These are phyloP conservation scores for Peribolospora baueri DNA, from an alignment of 768 basidiomycete species.

Conservation along the genomic window DNA sequence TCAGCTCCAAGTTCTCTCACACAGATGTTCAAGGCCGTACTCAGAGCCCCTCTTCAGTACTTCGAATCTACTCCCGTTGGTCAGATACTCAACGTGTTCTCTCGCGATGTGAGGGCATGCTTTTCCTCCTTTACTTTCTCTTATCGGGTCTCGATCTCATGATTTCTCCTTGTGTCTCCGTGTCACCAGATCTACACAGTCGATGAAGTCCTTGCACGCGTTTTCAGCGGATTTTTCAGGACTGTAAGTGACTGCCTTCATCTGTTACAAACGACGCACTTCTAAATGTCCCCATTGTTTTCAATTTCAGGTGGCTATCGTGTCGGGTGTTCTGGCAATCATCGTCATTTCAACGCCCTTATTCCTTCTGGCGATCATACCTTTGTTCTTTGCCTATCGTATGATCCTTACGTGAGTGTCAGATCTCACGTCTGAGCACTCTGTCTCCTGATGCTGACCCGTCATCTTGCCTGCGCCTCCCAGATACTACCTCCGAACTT, in stretches of 20 bases:
- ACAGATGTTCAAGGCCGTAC: too few relatives aligned
- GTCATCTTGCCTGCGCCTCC: background rate
- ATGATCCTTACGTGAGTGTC: conserved; percentile 5
- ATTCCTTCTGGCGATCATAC: conserved; percentile 28
- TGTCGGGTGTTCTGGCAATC: conserved; percentile 3
- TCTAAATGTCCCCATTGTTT: conserved; percentile 29
- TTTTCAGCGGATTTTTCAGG: too few relatives aligned
- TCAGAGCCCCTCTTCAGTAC: conserved; percentile 2
- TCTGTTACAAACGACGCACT: background rate
- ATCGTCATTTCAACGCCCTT: conserved; percentile 15
- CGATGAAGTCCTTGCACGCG: conserved; percentile 25
- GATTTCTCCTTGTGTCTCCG: too few relatives aligned
- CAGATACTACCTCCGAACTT: conserved; percentile 70
- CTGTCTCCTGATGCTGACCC: background rate
- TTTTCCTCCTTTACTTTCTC: too few relatives aligned
- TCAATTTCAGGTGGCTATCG: too few relatives aligned
- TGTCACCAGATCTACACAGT: conserved; percentile 21
- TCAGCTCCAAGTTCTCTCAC: too few relatives aligned
- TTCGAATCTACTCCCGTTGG: conserved; percentile 77
- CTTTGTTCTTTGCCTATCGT: conserved; percentile 44
- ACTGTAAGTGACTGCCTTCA: too few relatives aligned
- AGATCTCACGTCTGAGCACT: too few relatives aligned
- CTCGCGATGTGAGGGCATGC: conserved; percentile 31
- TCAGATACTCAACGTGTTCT: conserved; percentile 71
- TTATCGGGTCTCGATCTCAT: too few relatives aligned